A percentile compares a stretch with the other conserved stretches of the same genome.
Evolutionary conservation across 257 asterid species (phyloP).

Genomic region (Nicotiana benthamiana): DNA sequence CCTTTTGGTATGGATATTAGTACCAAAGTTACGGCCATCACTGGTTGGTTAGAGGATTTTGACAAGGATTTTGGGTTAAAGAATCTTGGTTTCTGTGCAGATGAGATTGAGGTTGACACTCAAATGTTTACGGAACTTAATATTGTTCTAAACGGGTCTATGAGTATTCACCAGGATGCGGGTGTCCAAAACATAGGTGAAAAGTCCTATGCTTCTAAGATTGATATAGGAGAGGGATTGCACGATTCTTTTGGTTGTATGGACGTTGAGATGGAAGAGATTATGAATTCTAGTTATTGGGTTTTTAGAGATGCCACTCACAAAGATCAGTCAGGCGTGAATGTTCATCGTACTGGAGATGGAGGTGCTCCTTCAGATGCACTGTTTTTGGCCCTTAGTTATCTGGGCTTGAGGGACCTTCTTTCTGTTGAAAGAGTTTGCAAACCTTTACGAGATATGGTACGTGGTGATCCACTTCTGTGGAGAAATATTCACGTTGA

Average conservation of each 20-base stretch:
- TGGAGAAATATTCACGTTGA: constrained; percentile 57
- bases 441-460: constrained; percentile 48
- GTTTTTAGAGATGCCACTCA: constrained; percentile 10
- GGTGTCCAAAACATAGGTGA: constrained; percentile 16
- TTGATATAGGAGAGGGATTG: constrained; percentile 19
- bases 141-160: constrained; percentile 28
- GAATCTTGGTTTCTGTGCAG: constrained; percentile 25
- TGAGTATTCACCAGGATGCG: constrained; percentile 26
- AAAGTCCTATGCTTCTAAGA: constrained; percentile 4
- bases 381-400: constrained; percentile 42
- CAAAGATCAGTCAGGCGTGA: constrained; percentile 9
- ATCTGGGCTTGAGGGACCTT: constrained; percentile 55
- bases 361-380: constrained; percentile 49
- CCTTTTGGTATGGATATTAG: constrained; percentile 50
- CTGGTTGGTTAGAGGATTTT: constrained; percentile 42
- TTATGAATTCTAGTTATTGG: constrained; percentile 34
- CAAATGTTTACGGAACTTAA: constrained; percentile 28
- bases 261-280: constrained; percentile 25
- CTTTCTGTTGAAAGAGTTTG: constrained; percentile 66
- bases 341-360: constrained; percentile 11
- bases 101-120: constrained; percentile 28
- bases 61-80: constrained; percentile 24
- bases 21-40: constrained; percentile 32
- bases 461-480: constrained; percentile 55
- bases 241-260: constrained; percentile 10